Evolutionary conservation across 345 rosid genomes (phyloP).

Genomic region (Pistacia atlantica): DNA sequence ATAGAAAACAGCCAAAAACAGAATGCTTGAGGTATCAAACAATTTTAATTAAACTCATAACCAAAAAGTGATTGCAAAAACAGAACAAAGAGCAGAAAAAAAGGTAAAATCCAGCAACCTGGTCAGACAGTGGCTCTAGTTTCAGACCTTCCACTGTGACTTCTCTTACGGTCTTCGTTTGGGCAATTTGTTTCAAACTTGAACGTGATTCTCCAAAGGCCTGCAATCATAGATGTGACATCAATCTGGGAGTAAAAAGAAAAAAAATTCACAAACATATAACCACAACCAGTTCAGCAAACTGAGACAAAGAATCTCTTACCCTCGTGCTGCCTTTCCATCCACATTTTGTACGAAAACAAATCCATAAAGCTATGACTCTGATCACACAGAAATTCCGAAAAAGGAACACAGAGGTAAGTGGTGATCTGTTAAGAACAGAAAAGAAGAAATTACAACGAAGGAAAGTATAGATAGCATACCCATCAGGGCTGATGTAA

Average conservation of each 20-base stretch:
- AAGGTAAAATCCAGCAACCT: constrained; percentile 49
- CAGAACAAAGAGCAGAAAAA: background rate
- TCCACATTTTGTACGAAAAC: too few species aligned
- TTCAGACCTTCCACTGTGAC: constrained; percentile 59
- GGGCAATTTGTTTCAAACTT: constrained; percentile 25
- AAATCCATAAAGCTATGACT: too few species aligned
- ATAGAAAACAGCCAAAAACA: background rate
- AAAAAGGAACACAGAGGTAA: background rate
- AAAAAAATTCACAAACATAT: too few species aligned
- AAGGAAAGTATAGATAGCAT: constrained; percentile 26
- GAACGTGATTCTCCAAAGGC: constrained; percentile 39
- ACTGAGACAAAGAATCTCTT: too few species aligned
- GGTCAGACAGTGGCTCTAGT: constrained; percentile 70
- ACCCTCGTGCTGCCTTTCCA: too few species aligned
- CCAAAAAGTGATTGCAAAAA: constrained; percentile 11
- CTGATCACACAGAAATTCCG: constrained; percentile 35
- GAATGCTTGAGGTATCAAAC: constrained; percentile 7
- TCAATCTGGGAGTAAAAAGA: too few species aligned
- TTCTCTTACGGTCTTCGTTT: constrained; percentile 48
- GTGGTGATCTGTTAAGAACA: constrained; percentile 16
- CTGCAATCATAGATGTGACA: too few species aligned
- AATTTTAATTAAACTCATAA: background rate
- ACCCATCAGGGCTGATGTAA: constrained; percentile 60
- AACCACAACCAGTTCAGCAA: too few species aligned
- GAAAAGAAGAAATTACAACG: constrained; percentile 10